These are phyloP conservation scores for Pseudohyphozyma bogoriensis DNA, from an alignment of 768 basidiomycete genomes.

Conservation along the genomic window DNA sequence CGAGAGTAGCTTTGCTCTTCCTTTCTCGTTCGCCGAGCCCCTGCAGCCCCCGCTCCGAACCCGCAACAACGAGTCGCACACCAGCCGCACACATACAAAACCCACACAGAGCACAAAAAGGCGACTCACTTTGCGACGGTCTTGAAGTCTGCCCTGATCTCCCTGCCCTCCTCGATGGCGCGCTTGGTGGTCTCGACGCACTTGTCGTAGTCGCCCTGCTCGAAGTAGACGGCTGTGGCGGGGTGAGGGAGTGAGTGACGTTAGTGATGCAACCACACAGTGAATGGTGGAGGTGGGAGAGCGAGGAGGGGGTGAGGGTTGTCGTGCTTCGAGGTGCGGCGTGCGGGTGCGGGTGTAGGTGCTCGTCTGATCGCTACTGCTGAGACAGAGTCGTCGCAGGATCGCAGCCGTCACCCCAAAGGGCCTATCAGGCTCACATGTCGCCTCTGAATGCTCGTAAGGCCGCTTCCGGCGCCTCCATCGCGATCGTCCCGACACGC, in stretches of 20 bases:
- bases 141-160: slow-evolving; percentile 89
- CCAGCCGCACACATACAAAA: no score
- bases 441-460: neutral
- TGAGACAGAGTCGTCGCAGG: no score
- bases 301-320: neutral
- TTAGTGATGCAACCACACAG: no score
- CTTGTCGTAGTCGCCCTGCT: slow-evolving; percentile 83
- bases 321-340: no score
- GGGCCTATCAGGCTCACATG: no score
- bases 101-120: neutral
- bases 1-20: neutral
- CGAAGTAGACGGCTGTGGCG: slow-evolving; percentile 71
- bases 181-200: slow-evolving; percentile 85
- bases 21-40: neutral
- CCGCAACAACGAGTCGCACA: no score
- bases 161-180: slow-evolving; percentile 89
- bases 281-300: neutral
- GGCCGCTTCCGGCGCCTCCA: neutral
- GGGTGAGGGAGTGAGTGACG: neutral
- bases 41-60: neutral
- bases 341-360: no score
- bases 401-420: no score
- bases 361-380: no score
- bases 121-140: slow-evolving; percentile 62
- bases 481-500: neutral